Evolutionary conservation across 495 filamentous ascomycete species (phyloP).

Genomic region (Cenococcum geophilum): DNA sequence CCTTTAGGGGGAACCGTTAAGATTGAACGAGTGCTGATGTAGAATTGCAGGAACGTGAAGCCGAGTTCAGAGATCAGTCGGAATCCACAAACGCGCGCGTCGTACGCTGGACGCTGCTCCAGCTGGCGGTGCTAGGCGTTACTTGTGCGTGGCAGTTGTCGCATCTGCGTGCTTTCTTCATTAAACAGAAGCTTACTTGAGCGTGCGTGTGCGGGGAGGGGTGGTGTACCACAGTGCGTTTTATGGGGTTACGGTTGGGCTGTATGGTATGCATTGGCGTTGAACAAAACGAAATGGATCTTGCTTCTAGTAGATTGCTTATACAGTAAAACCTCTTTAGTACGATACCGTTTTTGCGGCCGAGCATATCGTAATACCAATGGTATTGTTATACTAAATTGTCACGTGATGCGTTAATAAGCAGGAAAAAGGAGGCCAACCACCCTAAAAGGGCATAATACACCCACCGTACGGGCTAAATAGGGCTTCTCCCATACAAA

Average conservation of each 20-base stretch:
- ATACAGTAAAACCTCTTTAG: too few species aligned
- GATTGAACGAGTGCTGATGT: background rate
- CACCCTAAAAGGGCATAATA: too few species aligned
- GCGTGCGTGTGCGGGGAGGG: background rate
- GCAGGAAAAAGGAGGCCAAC: too few species aligned
- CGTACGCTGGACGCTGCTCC: constrained; percentile 88
- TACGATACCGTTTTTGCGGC: too few species aligned
- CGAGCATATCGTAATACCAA: too few species aligned
- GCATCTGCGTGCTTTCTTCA: constrained; percentile 93
- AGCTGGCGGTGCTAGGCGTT: constrained; percentile 77
- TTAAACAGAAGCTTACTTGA: constrained; percentile 97
- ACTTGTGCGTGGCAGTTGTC: constrained; percentile 98
- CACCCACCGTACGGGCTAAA: too few species aligned
- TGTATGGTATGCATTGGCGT: constrained; percentile 1
- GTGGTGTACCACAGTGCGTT: background rate
- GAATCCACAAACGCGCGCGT: constrained; percentile 89
- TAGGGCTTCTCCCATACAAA: too few species aligned
- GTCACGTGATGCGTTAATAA: too few species aligned
- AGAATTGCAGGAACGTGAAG: constrained; percentile 74
- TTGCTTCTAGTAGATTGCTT: too few species aligned
- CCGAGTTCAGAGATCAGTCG: constrained; percentile 95
- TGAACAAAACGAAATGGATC: background rate
- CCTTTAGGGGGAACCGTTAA: background rate
- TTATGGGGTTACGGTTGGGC: background rate
- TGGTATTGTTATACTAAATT: too few species aligned